Conservation (phyloP, 1,284 basidiomycete species). For the Rugosomyces carneus region DNA sequence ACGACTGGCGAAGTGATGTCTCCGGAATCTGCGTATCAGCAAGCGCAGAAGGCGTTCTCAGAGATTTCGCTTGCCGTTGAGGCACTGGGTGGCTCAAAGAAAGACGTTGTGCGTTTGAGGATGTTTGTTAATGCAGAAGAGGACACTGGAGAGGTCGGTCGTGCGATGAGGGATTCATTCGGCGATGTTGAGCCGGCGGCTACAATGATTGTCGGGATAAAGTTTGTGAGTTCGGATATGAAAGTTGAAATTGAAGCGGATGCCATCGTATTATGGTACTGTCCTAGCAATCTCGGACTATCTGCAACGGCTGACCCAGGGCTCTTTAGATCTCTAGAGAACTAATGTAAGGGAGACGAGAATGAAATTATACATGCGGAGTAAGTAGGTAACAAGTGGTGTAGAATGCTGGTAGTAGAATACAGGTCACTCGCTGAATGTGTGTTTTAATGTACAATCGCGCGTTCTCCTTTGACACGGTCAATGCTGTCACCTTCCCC, state of each 20-base stretch:
- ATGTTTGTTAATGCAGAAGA: slow-evolving; percentile 40
- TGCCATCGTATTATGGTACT: slow-evolving; percentile 17
- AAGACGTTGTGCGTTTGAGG: slow-evolving; percentile 40
- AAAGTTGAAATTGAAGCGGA: slow-evolving; percentile 48
- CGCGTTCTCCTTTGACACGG: slow-evolving; percentile 14
- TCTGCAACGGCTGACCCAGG: not conserved
- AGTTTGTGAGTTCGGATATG: slow-evolving; percentile 40
- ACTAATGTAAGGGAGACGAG: not conserved
- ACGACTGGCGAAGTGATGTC: slow-evolving; percentile 32
- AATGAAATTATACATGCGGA: not conserved
- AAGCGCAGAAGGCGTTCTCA: slow-evolving; percentile 35
- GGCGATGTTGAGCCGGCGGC: slow-evolving; percentile 39
- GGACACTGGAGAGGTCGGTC: slow-evolving; percentile 36
- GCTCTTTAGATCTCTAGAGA: not conserved
- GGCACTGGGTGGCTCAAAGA: slow-evolving; percentile 33
- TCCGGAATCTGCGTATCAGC: slow-evolving; percentile 38
- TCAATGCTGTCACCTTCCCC: slow-evolving; percentile 18
- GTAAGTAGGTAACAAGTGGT: not conserved
- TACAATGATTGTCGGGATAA: slow-evolving; percentile 42
- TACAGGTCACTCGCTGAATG: not conserved
- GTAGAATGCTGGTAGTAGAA: not conserved
- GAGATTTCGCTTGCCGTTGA: slow-evolving; percentile 38
- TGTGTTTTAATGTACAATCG: slow-evolving; percentile 21
- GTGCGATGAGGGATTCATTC: slow-evolving; percentile 38
- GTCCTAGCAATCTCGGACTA: not conserved